phyloP scores from a whole-genome alignment of 73 alveolate species.

The Symbiodinium natans region DNA sequence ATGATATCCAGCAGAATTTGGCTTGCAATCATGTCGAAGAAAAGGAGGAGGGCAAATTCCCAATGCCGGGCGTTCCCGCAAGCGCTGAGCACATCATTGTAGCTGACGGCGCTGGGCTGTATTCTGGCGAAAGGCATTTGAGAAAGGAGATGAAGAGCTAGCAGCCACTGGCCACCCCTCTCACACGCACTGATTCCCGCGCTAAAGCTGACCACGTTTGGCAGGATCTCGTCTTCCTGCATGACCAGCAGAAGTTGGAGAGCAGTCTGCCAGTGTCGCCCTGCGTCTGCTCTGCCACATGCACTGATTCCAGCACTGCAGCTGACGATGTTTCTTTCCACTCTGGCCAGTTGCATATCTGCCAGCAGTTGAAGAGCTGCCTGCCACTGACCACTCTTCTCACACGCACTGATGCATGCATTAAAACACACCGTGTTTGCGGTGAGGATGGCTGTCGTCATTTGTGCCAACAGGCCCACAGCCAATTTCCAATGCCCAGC shows the following conservation, averaged over 20 bases:
- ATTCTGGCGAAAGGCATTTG: neutral
- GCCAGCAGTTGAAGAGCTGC: neutral
- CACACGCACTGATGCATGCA: neutral
- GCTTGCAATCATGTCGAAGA: neutral
- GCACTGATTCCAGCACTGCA: conserved; percentile 6
- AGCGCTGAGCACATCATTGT: neutral
- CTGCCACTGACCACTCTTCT: neutral
- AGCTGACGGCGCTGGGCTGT: neutral
- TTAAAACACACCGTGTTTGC: neutral
- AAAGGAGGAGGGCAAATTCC: neutral
- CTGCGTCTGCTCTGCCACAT: neutral
- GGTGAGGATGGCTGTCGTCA: neutral
- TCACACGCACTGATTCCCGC: neutral
- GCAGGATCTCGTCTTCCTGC: neutral
- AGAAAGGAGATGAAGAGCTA: neutral
- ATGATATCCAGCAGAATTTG: neutral
- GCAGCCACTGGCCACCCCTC: neutral
- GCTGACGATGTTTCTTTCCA: neutral
- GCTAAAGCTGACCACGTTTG: neutral
- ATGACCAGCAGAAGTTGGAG: neutral
- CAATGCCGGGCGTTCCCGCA: neutral
- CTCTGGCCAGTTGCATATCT: neutral
- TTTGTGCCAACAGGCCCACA: neutral
- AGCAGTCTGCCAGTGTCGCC: neutral
- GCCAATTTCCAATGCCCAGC: neutral